Evolutionary conservation across 1,284 basidiomycete species (phyloP).

Genomic region (Pulveroboletus sp.): DNA sequence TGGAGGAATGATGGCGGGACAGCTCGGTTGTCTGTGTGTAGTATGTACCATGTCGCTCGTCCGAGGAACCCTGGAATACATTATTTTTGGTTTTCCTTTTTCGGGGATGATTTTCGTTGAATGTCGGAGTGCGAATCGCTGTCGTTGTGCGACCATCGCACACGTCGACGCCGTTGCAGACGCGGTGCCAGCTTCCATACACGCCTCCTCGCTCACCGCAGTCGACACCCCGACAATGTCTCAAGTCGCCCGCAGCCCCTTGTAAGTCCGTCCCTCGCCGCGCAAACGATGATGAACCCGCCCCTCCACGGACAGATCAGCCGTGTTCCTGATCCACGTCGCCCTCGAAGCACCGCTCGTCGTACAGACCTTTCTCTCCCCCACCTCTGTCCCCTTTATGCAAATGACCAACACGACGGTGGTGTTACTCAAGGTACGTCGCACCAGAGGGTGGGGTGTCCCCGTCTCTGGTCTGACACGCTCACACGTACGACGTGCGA

Average conservation of each 20-base stretch:
- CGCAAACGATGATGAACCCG: no score
- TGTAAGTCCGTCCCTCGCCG: conserved; percentile 36
- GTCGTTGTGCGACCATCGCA: no score
- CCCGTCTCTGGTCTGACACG: no score
- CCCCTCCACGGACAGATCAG: conserved; percentile 44
- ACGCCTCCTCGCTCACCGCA: neutral
- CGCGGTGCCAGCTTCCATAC: neutral
- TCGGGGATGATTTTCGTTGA: conserved; percentile 29
- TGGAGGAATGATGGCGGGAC: conserved; percentile 23
- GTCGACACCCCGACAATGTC: conserved; percentile 21
- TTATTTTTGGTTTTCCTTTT: no score
- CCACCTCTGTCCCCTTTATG: conserved; percentile 65
- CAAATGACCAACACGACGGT: conserved; percentile 80
- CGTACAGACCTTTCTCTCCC: conserved; percentile 70
- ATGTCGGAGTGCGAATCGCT: conserved; percentile 28
- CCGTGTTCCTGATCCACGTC: conserved; percentile 74
- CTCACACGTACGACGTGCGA: no score
- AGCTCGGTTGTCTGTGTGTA: neutral
- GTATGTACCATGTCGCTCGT: conserved; percentile 20
- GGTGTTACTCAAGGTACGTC: conserved; percentile 67
- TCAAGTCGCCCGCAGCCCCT: conserved; percentile 35
- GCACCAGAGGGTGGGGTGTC: no score
- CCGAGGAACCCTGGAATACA: no score
- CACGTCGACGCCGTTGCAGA: neutral
- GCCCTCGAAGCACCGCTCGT: conserved; percentile 76